Evolutionary conservation across 768 basidiomycete species (phyloP), one percentile per base, ranked within the genome.

Genomic region (Termitomyces sp.): DNA sequence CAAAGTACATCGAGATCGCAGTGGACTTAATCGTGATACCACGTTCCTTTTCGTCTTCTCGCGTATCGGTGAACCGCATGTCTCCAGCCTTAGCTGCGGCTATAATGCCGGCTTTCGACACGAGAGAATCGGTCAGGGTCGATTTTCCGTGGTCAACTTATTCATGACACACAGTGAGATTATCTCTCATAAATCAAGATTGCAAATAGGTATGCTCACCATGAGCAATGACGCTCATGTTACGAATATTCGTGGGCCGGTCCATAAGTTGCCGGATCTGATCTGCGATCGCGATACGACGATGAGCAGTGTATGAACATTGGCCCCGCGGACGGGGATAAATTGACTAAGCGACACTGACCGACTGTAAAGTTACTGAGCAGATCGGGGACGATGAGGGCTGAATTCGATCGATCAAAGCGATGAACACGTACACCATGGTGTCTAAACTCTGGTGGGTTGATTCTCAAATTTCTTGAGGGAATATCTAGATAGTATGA

Each of bases 1-100:
- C 87, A 73, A 99, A 99, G 78, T 98, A 98, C 96, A 98, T 98
- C 58, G 96, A 97, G 73, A 99, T 97, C 68, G 95, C 97, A 33
- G 96, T 98, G 46, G 95, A 98, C 79, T 99, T 99, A 79, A 99
- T 98, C 54, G 97, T 98, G 69, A 99, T 98, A 81, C 97, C 97
- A 75, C 96, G 94, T 73, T 98, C 96, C 72, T 96, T 98, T 81
- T 99, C 97, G 71, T 99, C 97, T 10, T 90, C 85, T 79, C 96
- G 83, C 59, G 97, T 98, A 75, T 98, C 94, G 56, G 93, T 98
- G 73, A 95, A 98, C 60, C 96, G 92, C 84, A 92, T 82, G 59
- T 97, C 94, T 71, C 97, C 97, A 59, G 97, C 93, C 73, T 97
- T 96, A 69, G 92, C 79, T 44, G 81, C 77, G 60, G 97, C 96